Percentiles rank a stretch among this genome's conserved stretches.
Evolutionary conservation across 2,329 filamentous ascomycete genomes (phyloP).

Genomic region (Trichoderma brevicompactum): DNA sequence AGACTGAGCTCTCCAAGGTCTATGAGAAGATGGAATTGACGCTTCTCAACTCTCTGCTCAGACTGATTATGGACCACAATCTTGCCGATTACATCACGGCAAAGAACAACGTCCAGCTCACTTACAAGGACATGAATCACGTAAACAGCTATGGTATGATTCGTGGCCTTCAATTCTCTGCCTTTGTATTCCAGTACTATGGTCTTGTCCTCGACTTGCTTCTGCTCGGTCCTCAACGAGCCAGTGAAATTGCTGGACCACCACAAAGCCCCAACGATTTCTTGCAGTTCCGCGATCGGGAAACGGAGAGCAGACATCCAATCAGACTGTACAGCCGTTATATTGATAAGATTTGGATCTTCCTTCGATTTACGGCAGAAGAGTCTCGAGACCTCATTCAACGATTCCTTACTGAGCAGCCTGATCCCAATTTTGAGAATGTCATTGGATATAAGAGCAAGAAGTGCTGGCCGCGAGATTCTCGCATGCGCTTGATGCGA

Average conservation of each 20-base stretch:
- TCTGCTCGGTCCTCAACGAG: constrained; percentile 88
- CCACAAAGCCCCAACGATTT: constrained; percentile 96
- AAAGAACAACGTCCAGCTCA: constrained; percentile 98
- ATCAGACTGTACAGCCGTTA: constrained; percentile 98
- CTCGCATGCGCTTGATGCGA: constrained; percentile 96
- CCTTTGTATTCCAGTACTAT: constrained; percentile 99
- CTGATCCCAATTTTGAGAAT: constrained; percentile 98
- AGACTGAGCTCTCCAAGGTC: constrained; percentile 97
- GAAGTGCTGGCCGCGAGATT: constrained; percentile 98
- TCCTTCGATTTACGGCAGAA: constrained; percentile 90
- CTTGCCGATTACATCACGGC: constrained; percentile 98
- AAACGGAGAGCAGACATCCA: constrained; percentile 89
- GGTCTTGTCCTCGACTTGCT: constrained; percentile 93
- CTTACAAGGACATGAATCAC: constrained; percentile 99
- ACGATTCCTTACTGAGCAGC: constrained; percentile 95
- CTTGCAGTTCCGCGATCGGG: constrained; percentile 91
- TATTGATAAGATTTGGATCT: constrained; percentile 98
- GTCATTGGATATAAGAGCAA: constrained; percentile 99
- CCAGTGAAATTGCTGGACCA: constrained; percentile 96
- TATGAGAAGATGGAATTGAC: constrained; percentile 99
- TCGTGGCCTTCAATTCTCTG: constrained; percentile 94
- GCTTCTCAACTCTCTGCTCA: constrained; percentile 86
- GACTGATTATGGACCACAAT: constrained; percentile 99
- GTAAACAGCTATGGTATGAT: constrained; percentile 99
- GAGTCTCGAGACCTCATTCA: constrained; percentile 96